Evolutionary conservation across 768 basidiomycete species (phyloP).

Genomic region (Rhodosporidiobolus odoratus): DNA sequence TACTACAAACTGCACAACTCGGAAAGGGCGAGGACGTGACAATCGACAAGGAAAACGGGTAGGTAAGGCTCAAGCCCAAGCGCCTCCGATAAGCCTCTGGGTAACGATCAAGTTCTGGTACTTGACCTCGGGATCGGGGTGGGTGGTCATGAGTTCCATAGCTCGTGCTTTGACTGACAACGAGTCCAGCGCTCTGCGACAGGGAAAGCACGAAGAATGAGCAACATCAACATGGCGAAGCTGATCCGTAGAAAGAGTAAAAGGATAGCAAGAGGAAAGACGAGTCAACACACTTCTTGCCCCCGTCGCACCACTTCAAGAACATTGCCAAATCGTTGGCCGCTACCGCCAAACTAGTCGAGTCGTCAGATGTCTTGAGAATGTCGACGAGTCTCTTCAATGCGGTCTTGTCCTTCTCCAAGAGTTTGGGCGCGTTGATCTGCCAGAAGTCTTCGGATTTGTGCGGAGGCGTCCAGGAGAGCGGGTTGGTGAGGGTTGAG

Average conservation of each 20-base stretch:
- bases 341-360: constrained; percentile 75
- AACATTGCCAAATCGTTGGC: constrained; percentile 91
- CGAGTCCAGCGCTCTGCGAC: constrained; percentile 56
- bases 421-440: constrained; percentile 80
- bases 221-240: no score
- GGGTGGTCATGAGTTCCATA: constrained; percentile 71
- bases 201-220: background rate
- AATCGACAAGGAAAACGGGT: background rate
- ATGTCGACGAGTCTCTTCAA: constrained; percentile 73
- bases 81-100: constrained; percentile 53
- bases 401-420: constrained; percentile 75
- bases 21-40: background rate
- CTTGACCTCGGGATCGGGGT: constrained; percentile 77
- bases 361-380: constrained; percentile 64
- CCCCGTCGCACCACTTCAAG: constrained; percentile 81
- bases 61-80: constrained; percentile 11
- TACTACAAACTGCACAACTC: background rate
- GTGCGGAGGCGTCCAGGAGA: constrained; percentile 94
- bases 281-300: constrained; percentile 64
- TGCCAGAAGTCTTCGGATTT: constrained; percentile 98
- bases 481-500: constrained; percentile 81
- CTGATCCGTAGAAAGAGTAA: no score
- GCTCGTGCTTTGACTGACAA: constrained; percentile 67
- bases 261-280: background rate
- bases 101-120: constrained; percentile 88